Evolutionary conservation across 2,329 filamentous ascomycete species (phyloP).

Genomic region (Colletotrichum sp.): DNA sequence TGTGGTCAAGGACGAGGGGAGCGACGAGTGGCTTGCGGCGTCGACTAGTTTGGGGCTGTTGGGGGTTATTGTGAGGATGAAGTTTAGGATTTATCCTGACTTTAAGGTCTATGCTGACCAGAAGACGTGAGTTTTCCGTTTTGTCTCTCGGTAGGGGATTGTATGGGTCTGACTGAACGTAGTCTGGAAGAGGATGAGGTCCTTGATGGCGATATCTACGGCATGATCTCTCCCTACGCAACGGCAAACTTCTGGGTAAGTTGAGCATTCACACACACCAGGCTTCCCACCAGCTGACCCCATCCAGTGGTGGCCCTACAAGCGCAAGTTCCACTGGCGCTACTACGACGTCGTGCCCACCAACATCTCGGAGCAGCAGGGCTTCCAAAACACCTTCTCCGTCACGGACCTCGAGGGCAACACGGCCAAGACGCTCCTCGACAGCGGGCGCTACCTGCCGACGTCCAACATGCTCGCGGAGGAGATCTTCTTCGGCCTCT

Average conservation of each 20-base stretch:
- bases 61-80: conserved; percentile 52
- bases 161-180: neutral
- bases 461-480: conserved; percentile 55
- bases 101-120: conserved; percentile 57
- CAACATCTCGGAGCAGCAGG: conserved; percentile 46
- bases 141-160: neutral
- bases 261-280: neutral
- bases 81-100: conserved; percentile 55
- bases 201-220: conserved; percentile 54
- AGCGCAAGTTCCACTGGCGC: conserved; percentile 56
- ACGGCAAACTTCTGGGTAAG: conserved; percentile 57
- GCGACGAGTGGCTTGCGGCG: conserved; percentile 56
- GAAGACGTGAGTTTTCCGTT: conserved; percentile 42
- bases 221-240: conserved; percentile 53
- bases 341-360: conserved; percentile 53
- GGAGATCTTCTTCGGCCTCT: conserved; percentile 52
- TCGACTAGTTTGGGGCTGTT: conserved; percentile 55
- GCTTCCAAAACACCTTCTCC: conserved; percentile 59
- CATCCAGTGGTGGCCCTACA: conserved; percentile 55
- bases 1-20: conserved; percentile 43
- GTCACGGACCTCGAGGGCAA: conserved; percentile 47
- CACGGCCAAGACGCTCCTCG: conserved; percentile 45
- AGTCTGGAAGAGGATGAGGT: conserved; percentile 53
- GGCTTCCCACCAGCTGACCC: neutral
- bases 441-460: conserved; percentile 50